These are phyloP conservation scores for Malassezia sp. DNA, from an alignment of 1,284 basidiomycete genomes.

Conservation along the genomic window DNA sequence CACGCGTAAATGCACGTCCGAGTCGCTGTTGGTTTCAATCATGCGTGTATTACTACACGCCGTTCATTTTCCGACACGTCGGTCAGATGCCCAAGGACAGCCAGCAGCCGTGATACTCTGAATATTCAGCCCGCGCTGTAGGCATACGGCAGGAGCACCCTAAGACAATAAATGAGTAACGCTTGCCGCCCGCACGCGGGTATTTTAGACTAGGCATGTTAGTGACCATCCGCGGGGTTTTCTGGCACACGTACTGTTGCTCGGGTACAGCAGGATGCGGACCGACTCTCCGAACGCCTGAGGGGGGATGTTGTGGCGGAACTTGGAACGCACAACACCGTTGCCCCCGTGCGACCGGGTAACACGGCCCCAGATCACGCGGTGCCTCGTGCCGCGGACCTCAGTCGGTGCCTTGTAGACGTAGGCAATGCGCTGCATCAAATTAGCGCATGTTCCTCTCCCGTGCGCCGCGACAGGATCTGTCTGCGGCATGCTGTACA, in stretches of 20 bases:
- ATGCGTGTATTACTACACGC: conserved; percentile 11
- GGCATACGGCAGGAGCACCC: conserved; percentile 8
- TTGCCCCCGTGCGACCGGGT: conserved; percentile 56
- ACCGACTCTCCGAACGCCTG: conserved; percentile 87
- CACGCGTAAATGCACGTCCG: no score
- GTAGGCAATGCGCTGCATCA: conserved; percentile 77
- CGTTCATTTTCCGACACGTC: background rate
- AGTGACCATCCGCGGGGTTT: background rate
- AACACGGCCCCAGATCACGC: conserved; percentile 84
- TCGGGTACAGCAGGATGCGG: conserved; percentile 64
- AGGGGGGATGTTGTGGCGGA: conserved; percentile 89
- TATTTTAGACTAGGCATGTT: conserved; percentile 12
- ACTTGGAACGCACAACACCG: conserved; percentile 96
- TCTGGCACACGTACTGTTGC: conserved; percentile 32
- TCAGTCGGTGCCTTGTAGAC: conserved; percentile 93
- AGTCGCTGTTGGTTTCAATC: no score
- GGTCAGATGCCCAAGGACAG: no score
- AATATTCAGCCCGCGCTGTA: conserved; percentile 13
- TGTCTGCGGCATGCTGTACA: conserved; percentile 32
- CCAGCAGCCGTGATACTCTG: background rate
- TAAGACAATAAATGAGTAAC: conserved; percentile 9
- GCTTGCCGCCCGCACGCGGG: background rate
- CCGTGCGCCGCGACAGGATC: background rate
- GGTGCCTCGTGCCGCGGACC: conserved; percentile 79
- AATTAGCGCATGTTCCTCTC: background rate